These are phyloP conservation scores for Furcasterigmium sp. DNA, from an alignment of 2,329 filamentous ascomycete genomes.

Conservation along the genomic window DNA sequence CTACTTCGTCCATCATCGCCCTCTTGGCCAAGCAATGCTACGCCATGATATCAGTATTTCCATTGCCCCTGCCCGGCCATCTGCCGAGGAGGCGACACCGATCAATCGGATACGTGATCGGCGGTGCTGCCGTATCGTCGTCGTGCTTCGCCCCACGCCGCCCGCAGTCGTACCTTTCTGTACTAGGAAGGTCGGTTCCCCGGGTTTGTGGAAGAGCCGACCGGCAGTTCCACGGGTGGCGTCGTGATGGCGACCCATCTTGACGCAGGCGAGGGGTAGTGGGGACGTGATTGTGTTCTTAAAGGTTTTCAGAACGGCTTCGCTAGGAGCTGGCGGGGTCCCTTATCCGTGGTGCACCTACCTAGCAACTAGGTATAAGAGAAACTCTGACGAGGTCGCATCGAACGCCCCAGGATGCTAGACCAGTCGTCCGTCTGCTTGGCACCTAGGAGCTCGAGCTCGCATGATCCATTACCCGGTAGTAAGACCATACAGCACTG, in stretches of 20 bases:
- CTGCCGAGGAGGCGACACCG: neutral
- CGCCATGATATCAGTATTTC: neutral
- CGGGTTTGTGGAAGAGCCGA: neutral
- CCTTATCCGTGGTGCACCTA: too few species aligned
- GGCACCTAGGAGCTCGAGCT: too few species aligned
- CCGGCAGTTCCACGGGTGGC: neutral
- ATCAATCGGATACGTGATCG: neutral
- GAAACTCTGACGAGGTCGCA: too few species aligned
- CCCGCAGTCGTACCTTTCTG: neutral
- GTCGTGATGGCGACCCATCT: conserved; percentile 33
- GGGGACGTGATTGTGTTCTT: conserved; percentile 35
- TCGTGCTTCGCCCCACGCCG: neutral
- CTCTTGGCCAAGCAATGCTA: neutral
- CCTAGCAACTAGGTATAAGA: too few species aligned
- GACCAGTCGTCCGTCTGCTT: too few species aligned
- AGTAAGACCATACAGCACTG: too few species aligned
- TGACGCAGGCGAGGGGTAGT: too few species aligned
- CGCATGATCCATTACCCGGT: too few species aligned
- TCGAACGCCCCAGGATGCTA: too few species aligned
- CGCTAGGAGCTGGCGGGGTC: too few species aligned
- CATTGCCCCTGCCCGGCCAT: neutral
- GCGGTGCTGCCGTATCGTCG: neutral
- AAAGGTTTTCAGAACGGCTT: too few species aligned
- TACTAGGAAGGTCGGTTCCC: conserved; percentile 2
- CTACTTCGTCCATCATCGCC: neutral